A percentile compares a stretch with the other conserved stretches of the same genome.
These are phyloP conservation scores for Teunomyces aglyptinius DNA, from an alignment of 805 yeast species.

Conservation along the genomic window DNA sequence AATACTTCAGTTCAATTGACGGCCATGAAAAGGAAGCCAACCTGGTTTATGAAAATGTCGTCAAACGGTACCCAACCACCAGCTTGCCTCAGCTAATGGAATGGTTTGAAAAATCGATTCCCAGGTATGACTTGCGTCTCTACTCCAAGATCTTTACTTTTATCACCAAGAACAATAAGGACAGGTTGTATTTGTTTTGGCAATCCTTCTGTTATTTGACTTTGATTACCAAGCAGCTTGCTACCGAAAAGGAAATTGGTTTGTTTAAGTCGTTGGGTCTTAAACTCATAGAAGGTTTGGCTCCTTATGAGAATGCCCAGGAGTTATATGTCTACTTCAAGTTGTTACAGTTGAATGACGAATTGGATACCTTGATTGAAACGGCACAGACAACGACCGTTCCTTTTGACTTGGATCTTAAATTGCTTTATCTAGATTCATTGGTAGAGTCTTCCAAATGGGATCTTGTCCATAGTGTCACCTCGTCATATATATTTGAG, in stretches of 20 bases:
- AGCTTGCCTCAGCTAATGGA: conserved; percentile 43
- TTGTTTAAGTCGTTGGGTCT: conserved; percentile 62
- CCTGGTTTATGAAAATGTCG: conserved; percentile 55
- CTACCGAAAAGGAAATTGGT: conserved; percentile 43
- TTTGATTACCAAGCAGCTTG: conserved; percentile 30
- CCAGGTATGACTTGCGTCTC: conserved; percentile 45
- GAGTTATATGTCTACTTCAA: conserved; percentile 61
- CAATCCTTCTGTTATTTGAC: conserved; percentile 54
- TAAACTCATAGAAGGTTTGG: conserved; percentile 50
- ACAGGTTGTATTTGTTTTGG: conserved; percentile 45
- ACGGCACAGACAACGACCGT: background rate
- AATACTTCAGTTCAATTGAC: conserved; percentile 33
- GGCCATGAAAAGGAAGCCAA: conserved; percentile 32
- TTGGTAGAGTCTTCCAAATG: conserved; percentile 43
- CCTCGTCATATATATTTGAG: conserved; percentile 42
- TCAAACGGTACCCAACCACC: conserved; percentile 54
- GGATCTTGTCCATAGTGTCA: conserved; percentile 40
- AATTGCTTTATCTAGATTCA: conserved; percentile 50
- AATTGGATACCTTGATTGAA: conserved; percentile 2
- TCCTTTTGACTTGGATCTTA: conserved; percentile 58
- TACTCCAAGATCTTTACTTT: conserved; percentile 53
- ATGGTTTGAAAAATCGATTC: conserved; percentile 60
- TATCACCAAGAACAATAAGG: conserved; percentile 29
- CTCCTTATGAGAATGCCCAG: conserved; percentile 57
- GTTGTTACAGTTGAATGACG: conserved; percentile 33